These are phyloP conservation scores for Rhizopus stolonifer DNA, from an alignment of 371 early-diverging fungal genomes.

Conservation along the genomic window DNA sequence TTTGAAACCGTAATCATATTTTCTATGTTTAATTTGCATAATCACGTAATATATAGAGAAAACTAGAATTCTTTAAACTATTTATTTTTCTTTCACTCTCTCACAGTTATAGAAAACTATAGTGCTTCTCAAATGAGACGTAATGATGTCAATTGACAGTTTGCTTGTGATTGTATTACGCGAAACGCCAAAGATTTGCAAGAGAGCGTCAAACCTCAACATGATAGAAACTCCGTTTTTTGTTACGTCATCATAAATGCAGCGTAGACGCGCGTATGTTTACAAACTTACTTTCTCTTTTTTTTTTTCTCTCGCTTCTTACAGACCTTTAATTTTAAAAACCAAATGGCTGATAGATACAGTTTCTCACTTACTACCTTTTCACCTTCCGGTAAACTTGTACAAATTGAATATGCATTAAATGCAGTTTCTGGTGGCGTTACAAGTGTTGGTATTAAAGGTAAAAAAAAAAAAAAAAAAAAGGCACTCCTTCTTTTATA, in stretches of 20 bases:
- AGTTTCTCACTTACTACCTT: conserved; percentile 99
- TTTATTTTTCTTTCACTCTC: no score
- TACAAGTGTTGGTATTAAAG: conserved; percentile 98
- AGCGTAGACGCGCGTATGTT: conserved; percentile 2
- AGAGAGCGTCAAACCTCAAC: no score
- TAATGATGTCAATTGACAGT: no score
- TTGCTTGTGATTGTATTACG: no score
- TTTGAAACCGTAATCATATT: no score
- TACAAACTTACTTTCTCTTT: neutral
- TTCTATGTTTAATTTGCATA: no score
- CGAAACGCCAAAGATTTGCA: no score
- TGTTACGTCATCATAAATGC: neutral
- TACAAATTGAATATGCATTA: conserved; percentile 99
- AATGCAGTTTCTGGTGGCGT: conserved; percentile 94
- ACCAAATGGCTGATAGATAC: conserved; percentile 62
- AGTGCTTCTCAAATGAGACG: no score
- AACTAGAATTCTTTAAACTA: no score
- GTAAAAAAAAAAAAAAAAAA: conserved; percentile 37
- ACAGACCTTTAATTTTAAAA: neutral
- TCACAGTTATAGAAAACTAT: no score
- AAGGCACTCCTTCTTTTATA: neutral
- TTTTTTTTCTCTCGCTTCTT: neutral
- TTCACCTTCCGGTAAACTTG: conserved; percentile 99
- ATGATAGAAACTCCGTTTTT: no score
- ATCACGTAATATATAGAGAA: no score